Percentiles rank a stretch among this genome's conserved stretches.
Conservation (phyloP, 257 asterid genomes). For the Eustoma russellianum region DNA sequence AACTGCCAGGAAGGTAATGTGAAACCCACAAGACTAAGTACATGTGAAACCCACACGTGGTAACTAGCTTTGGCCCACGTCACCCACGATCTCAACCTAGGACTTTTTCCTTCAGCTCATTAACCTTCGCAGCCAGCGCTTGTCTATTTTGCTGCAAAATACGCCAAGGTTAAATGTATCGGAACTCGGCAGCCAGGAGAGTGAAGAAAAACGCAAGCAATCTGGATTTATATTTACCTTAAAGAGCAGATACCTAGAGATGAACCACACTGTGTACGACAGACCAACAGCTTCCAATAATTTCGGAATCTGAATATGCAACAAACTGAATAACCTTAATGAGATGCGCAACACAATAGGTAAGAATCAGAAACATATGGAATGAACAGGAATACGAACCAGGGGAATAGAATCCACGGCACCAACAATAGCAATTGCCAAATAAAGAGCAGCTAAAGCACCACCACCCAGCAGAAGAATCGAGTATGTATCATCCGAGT, state of each 20-base stretch:
- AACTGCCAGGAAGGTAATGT: too few relatives aligned
- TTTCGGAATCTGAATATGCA: constrained; percentile 48
- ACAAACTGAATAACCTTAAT: constrained; percentile 8
- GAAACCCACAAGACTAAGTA: too few relatives aligned
- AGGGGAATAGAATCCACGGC: constrained; percentile 77
- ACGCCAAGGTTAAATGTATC: not conserved
- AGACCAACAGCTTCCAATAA: constrained; percentile 69
- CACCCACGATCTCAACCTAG: constrained; percentile 27
- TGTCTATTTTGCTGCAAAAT: constrained; percentile 58
- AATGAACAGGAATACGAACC: constrained; percentile 28
- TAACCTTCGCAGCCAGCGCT: constrained; percentile 45
- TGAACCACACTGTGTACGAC: constrained; percentile 74
- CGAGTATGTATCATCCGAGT: constrained; percentile 40
- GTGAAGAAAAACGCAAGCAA: not conserved
- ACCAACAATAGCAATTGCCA: constrained; percentile 47
- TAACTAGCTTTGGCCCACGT: constrained; percentile 16
- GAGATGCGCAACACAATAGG: not conserved
- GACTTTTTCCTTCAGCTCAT: constrained; percentile 56
- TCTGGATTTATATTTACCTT: constrained; percentile 33
- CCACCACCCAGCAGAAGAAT: constrained; percentile 47
- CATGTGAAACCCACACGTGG: not conserved
- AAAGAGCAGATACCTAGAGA: constrained; percentile 57
- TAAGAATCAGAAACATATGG: not conserved
- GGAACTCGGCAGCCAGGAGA: not conserved
- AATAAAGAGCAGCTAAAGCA: constrained; percentile 45